Conservation (phyloP, 768 basidiomycete genomes). For the Lentinula sp. region DNA sequence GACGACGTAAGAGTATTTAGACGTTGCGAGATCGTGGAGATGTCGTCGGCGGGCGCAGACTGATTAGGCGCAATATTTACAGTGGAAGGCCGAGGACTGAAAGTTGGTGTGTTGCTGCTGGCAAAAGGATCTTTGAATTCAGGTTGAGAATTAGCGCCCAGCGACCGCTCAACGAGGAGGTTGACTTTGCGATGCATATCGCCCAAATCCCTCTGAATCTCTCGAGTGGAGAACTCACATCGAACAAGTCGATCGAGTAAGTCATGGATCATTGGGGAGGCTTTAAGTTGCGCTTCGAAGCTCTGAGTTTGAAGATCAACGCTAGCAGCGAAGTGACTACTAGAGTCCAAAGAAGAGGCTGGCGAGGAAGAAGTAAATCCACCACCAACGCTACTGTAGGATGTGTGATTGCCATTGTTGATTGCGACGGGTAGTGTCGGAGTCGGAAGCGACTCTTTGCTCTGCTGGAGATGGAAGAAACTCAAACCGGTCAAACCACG, state of each 20-base stretch:
- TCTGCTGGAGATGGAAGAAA: slow-evolving; percentile 31
- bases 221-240: slow-evolving; percentile 62
- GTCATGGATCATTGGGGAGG: slow-evolving; percentile 71
- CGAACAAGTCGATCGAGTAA: slow-evolving; percentile 69
- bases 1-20: slow-evolving; percentile 77
- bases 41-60: slow-evolving; percentile 60
- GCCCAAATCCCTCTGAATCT: slow-evolving; percentile 68
- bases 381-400: slow-evolving; percentile 29
- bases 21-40: slow-evolving; percentile 70
- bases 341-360: slow-evolving; percentile 73
- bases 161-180: slow-evolving; percentile 63
- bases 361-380: slow-evolving; percentile 64
- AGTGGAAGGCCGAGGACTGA: slow-evolving; percentile 56
- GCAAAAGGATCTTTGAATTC: slow-evolving; percentile 85
- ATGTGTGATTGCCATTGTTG: slow-evolving; percentile 28
- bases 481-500: slow-evolving; percentile 23
- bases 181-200: slow-evolving; percentile 78
- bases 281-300: slow-evolving; percentile 71
- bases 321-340: slow-evolving; percentile 51
- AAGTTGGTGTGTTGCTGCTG: slow-evolving; percentile 22
- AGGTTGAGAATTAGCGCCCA: slow-evolving; percentile 43
- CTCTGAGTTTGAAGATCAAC: slow-evolving; percentile 37
- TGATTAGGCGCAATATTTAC: slow-evolving; percentile 72
- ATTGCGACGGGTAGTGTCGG: slow-evolving; percentile 41
- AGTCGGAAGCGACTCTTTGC: slow-evolving; percentile 28